Conservation (phyloP, 2,329 filamentous ascomycete species). For the Cladosporium sp. region DNA sequence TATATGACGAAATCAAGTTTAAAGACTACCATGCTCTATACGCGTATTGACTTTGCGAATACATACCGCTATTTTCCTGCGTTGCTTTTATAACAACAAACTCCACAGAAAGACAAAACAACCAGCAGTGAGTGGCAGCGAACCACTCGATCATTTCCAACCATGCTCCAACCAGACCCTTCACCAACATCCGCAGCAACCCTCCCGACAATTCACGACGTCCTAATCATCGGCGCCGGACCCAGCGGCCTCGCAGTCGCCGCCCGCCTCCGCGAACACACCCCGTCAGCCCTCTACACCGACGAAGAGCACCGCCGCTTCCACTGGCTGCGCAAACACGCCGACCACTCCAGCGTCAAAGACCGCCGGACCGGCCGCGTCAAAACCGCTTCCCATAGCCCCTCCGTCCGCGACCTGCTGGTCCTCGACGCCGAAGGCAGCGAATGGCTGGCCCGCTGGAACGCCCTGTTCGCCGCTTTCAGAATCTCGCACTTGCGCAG, state of each 20-base stretch:
- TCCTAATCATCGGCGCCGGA: constrained; percentile 72
- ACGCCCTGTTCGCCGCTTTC: constrained; percentile 65
- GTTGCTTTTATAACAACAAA: neutral
- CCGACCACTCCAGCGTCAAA: constrained; percentile 60
- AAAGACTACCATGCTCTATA: neutral
- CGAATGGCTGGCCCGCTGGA: constrained; percentile 71
- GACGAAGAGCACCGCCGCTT: constrained; percentile 82
- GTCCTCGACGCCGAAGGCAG: constrained; percentile 67
- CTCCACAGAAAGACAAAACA: neutral
- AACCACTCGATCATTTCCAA: neutral
- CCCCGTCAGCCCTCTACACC: constrained; percentile 77
- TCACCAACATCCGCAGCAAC: neutral
- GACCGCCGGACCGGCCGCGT: constrained; percentile 48
- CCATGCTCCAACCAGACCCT: neutral
- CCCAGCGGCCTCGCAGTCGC: constrained; percentile 74
- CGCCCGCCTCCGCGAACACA: constrained; percentile 68
- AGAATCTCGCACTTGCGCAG: constrained; percentile 72
- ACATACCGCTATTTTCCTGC: neutral
- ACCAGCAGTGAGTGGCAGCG: neutral
- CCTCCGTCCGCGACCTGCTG: constrained; percentile 44
- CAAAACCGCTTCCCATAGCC: constrained; percentile 33
- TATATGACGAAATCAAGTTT: constrained; percentile 4
- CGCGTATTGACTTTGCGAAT: neutral
- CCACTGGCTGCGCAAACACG: constrained; percentile 71
- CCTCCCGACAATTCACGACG: constrained; percentile 53